Evolutionary conservation across 164 flowering plant genomes (phyloP).

Genomic region (Magnolia officinalis): DNA sequence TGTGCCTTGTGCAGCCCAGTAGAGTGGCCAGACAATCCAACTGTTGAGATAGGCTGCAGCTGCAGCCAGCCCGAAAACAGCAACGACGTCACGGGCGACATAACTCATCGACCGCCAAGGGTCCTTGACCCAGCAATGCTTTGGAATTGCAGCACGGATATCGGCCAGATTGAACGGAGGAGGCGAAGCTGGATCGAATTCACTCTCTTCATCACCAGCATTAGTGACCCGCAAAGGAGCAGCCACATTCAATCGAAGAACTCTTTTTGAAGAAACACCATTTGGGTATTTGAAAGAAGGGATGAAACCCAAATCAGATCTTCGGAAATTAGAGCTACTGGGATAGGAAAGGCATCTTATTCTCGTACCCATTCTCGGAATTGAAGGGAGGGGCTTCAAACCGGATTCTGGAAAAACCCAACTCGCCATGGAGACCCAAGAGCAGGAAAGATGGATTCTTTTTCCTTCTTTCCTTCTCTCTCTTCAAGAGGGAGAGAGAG

Average conservation of each 20-base stretch:
- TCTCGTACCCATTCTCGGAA: background rate
- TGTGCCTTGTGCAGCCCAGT: conserved; percentile 89
- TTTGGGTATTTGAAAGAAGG: background rate
- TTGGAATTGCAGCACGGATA: conserved; percentile 84
- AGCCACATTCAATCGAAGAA: conserved; percentile 25
- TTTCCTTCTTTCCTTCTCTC: background rate
- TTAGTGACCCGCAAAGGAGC: conserved; percentile 19
- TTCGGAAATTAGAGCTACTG: background rate
- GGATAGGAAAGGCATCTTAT: background rate
- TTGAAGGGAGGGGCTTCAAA: conserved; percentile 32
- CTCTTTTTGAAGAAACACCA: conserved; percentile 14
- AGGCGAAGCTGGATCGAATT: conserved; percentile 58
- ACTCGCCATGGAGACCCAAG: conserved; percentile 1
- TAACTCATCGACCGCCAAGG: conserved; percentile 74
- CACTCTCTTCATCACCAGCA: conserved; percentile 18
- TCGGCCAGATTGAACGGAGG: conserved; percentile 77
- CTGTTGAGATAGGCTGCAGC: conserved; percentile 45
- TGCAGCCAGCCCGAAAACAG: conserved; percentile 43
- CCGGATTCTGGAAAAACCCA: conserved; percentile 34
- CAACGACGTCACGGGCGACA: conserved; percentile 60
- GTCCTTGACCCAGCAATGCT: conserved; percentile 86
- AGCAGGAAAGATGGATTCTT: background rate
- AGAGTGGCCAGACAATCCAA: conserved; percentile 77
- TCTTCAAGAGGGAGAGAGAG: conserved; percentile 1
- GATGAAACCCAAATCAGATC: conserved; percentile 4